phyloP scores from a whole-genome alignment of 2,329 filamentous ascomycete species.

The Talaromyces marneffei region DNA sequence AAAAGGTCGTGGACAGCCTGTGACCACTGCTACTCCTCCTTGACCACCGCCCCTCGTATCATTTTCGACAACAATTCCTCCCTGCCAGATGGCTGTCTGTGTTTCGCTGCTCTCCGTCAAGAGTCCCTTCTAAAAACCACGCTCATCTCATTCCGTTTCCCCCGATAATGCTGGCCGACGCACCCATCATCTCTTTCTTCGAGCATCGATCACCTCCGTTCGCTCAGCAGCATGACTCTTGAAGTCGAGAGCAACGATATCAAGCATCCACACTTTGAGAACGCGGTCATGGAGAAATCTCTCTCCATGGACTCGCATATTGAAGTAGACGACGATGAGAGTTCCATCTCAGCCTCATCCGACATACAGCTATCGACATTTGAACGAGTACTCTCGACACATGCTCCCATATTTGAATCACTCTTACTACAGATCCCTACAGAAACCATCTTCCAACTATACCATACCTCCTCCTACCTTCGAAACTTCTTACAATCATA shows the following conservation, averaged over 20 bases:
- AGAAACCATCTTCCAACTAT: constrained; percentile 51
- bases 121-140: background rate
- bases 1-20: constrained; percentile 1
- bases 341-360: background rate
- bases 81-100: constrained; percentile 11
- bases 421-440: constrained; percentile 54
- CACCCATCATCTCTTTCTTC: constrained; percentile 3
- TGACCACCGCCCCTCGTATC: background rate
- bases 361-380: constrained; percentile 39
- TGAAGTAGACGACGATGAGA: constrained; percentile 15
- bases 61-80: background rate
- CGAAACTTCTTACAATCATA: constrained; percentile 51
- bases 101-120: constrained; percentile 4
- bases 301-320: constrained; percentile 16
- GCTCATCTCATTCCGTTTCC: background rate
- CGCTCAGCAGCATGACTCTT: constrained; percentile 9
- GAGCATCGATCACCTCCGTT: constrained; percentile 5
- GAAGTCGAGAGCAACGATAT: constrained; percentile 4
- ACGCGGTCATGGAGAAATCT: background rate
- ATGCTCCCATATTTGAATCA: constrained; percentile 55
- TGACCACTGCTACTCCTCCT: background rate
- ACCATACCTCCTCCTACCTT: constrained; percentile 53
- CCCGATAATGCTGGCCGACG: constrained; percentile 12
- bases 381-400: constrained; percentile 51
- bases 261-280: constrained; percentile 2